Conservation (phyloP, 169 alveolate genomes). For the Cryptosporidium muris region DNA sequence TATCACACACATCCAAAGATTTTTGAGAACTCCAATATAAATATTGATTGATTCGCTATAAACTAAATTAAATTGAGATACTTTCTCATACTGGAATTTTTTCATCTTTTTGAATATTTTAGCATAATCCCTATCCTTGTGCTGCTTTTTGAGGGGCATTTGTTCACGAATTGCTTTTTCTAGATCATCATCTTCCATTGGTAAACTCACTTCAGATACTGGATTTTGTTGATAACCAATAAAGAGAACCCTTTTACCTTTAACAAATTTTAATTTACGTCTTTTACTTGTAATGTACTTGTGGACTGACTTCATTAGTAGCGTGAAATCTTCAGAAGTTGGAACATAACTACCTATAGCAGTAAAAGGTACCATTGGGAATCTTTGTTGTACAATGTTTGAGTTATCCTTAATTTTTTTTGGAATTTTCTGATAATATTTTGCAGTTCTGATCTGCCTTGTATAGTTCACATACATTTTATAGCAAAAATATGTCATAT, state of each 20-base stretch:
- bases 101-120: conserved; percentile 54
- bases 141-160: conserved; percentile 48
- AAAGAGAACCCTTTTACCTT: conserved; percentile 49
- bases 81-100: conserved; percentile 46
- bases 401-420: conserved; percentile 45
- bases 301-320: conserved; percentile 18
- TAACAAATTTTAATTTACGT: conserved; percentile 24
- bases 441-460: conserved; percentile 12
- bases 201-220: conserved; percentile 19
- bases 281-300: conserved; percentile 7
- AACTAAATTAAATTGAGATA: conserved; percentile 28
- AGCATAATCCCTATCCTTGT: conserved; percentile 20
- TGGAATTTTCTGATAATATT: conserved; percentile 46
- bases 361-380: conserved; percentile 45
- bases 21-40: conserved; percentile 34
- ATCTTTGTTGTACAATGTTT: conserved; percentile 54
- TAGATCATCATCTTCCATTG: conserved; percentile 37
- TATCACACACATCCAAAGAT: conserved; percentile 61
- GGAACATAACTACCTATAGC: conserved; percentile 67
- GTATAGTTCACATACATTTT: conserved; percentile 35
- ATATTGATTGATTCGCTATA: conserved; percentile 15
- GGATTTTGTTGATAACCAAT: conserved; percentile 56
- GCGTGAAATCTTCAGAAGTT: conserved; percentile 39
- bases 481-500: conserved; percentile 33
- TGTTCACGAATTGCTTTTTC: conserved; percentile 39